Evolutionary conservation across 2,329 filamentous ascomycete genomes (phyloP), one percentile per base, ranked within the genome.

Genomic region (Colletotrichum musicola): DNA sequence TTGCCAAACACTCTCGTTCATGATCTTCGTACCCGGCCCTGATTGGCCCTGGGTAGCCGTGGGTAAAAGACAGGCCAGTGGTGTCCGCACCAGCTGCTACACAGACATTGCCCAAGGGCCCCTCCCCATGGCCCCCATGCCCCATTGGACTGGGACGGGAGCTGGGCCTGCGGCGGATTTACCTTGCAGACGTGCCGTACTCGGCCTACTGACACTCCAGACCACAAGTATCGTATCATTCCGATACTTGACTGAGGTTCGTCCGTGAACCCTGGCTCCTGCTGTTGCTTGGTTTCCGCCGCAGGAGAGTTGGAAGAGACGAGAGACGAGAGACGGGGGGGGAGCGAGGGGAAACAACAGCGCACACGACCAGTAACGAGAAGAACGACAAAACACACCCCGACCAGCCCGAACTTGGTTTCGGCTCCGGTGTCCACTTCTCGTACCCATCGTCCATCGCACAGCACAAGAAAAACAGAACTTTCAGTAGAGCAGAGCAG

Each of bases 1-100:
- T 71, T 72, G 73, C 75, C 73, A 78, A 77, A 77, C 74, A 76
- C 73, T 73, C 72, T 75, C 74, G 72, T 71, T 73, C 76, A 71
- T 76, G 76, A 77, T 78, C 74, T 74, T 70, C 74, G 68, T 62
- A 71, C 71, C 70, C 60, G 66, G 53, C 70, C 69, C 68, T 73
- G 73, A 72, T 73, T 72, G 72, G 72, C 67, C 74, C 70, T 46
- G 55, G 54, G 55, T 38, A 61, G 35, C 27, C 55, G 50, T 70
- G 72, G 71, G 68, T 71, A 71, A 72, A 72, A 70, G 68, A 25
- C 30, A 35, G 16, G 25, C 71, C 70, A 64, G 63, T 62, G 69
- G 64, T 64, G 61, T 56, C 68, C 60, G 69, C 69, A 62, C 61
- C 56, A 54, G 61, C 46, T 69, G 57, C 66, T 59, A 65, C 67